Evolutionary conservation across 306 rosid genomes (phyloP).

Genomic region (Cicer chorassanicum): DNA sequence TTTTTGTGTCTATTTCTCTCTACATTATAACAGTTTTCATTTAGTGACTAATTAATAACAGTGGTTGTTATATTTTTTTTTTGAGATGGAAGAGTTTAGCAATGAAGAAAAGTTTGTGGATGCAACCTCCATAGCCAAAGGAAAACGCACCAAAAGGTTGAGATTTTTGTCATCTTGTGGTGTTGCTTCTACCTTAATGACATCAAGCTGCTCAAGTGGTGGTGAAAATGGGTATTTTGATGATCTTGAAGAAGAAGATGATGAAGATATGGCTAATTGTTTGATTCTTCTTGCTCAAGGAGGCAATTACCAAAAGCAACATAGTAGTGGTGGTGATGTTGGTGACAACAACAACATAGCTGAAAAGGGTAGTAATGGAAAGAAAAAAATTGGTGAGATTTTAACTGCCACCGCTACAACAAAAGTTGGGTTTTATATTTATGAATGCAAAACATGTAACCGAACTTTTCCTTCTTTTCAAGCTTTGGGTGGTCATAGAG

Average conservation of each 20-base stretch:
- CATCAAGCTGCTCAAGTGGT: conserved; percentile 62
- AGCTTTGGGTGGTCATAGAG: conserved; percentile 97
- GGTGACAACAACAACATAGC: neutral
- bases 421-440: conserved; percentile 56
- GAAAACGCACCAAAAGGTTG: conserved; percentile 77
- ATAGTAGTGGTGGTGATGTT: neutral
- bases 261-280: conserved; percentile 92
- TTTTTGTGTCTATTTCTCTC: conserved; percentile 3
- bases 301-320: conserved; percentile 3
- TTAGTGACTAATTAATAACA: neutral
- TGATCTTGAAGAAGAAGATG: conserved; percentile 76
- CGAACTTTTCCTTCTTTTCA: conserved; percentile 89
- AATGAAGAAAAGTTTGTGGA: conserved; percentile 55
- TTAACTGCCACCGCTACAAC: neutral
- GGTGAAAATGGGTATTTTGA: conserved; percentile 41
- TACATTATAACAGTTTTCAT: neutral
- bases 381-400: conserved; percentile 27
- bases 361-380: conserved; percentile 32
- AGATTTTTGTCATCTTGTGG: conserved; percentile 44
- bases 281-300: conserved; percentile 86
- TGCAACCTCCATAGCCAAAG: conserved; percentile 45
- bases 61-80: neutral
- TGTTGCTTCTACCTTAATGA: neutral
- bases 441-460: conserved; percentile 93
- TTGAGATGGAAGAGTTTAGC: conserved; percentile 10